Evolutionary conservation across 1,139 yeast genomes (phyloP), one percentile per base, ranked within the genome.

Genomic region (Geotrichum fermentans): DNA sequence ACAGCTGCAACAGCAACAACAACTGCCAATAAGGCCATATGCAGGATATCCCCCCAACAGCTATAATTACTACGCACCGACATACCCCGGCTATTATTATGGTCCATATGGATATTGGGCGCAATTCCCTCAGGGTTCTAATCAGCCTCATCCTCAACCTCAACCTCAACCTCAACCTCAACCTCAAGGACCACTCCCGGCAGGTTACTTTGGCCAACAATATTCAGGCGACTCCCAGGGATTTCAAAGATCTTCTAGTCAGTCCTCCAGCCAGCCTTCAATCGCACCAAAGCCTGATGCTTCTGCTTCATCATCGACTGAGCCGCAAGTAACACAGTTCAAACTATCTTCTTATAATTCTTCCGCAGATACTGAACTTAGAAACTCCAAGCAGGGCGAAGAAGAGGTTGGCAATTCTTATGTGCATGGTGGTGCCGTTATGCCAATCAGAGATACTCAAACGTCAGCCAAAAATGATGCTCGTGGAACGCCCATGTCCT

Each of bases 41-140:
- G 13, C 39, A 14, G 36, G 36, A 16, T 35, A 35, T 13, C 34
- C 34, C 10, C 7, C 35, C 11, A 35, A 35, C 22, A 18, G 17
- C 22, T 43, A 36, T 11, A 35, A 43, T 28, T 43, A 43, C 17
- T 43, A 35, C 22, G 21, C n/a, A 13, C 46, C 35, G 13, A 24
- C 6, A 6, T 24, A 24, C 28, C 28, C 33, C 20, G 21, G n/a
- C 26, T 35, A 28, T 17, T 35, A 28, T 18, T 35, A 28, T 24
- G 18, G 36, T 17, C 40, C 35, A 21, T 43, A 43, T 36, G 36
- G 35, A 20, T 33, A 14, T 3, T 29, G 21, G 18, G 20, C 38
- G 7, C 5, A 20, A 16, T 22, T 6, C 6, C 17, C 40, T n/a
- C 13, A n/a, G n/a, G 14, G 7, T 6, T 4, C 40, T 11, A 21